Evolutionary conservation across 306 rosid genomes (phyloP), one percentile per base, ranked within the genome.

Genomic region (Canavalia gladiata): DNA sequence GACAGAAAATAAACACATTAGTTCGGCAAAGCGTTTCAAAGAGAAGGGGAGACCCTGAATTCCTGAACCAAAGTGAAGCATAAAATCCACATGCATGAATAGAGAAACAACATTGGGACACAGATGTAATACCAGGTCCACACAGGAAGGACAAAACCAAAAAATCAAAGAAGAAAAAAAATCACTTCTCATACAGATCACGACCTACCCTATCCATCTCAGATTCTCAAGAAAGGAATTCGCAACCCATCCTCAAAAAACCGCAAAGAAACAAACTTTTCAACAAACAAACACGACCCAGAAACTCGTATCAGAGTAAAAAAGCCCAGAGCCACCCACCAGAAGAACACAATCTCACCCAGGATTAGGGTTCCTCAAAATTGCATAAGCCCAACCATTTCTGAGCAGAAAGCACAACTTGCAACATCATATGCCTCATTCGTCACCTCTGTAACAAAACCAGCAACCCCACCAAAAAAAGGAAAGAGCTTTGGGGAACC

Each of bases 1-100:
- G 7, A 28, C 8, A 8, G 25, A 18, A 74, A 79, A 60, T 67
- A 60, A 42, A 67, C 57, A 4, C 80, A 55, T 78, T 72, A 10
- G 18, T 80, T 39, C 45, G 31, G 2, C 13, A 62, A 74, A 64
- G 18, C 82, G 57, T 46, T 64, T 13, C 12, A 79, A 37, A 68
- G 56, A 67, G 8, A 81, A 41, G 4, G 42, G 25, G 37, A 66
- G 54, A 71, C 25, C 60, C 46, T 0, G 18, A 84, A 73, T 67
- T 63, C 62, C 58, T 12, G 29, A 37, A 47, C 78, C 12, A 56
- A 72, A 39, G 39, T 31, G 79, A 45, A 69, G 58, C 62, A 69
- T 33, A 74, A 58, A 81, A 65, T 63, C 80, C 43, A 74, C 89
- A 89, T 89, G 91, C 93, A 87, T 77, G 80, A 63, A 75, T 68